Evolutionary conservation across 2,329 filamentous ascomycete genomes (phyloP), one percentile per base, ranked within the genome.

Genomic region (Claviceps sp.): DNA sequence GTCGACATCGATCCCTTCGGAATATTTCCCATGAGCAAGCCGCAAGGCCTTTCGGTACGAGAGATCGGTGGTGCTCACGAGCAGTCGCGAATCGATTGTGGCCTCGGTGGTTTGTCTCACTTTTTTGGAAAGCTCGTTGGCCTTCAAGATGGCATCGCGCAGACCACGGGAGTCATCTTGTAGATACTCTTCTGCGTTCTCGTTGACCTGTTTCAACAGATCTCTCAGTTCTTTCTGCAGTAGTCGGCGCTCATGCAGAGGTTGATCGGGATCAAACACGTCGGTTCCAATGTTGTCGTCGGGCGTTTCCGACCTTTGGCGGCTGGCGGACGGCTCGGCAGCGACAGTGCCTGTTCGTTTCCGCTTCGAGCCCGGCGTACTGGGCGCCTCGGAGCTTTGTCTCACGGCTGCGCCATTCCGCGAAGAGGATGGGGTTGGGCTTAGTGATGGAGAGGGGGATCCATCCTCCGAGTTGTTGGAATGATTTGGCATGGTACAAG

Each of bases 21-120:
- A 79, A 2, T 77, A 71, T 59, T 85, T 84, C 6, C 89, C 89
- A 34, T 88, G 74, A 1, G 85, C 81, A 26, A 94, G 75, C 50
- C 84, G 81, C 44, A 84, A 74, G 0, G 88, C 84, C 63, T 88
- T 89, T 59, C 86, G 87, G 60, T 85, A 84, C 0, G 86, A 84
- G 4, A 94, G 68, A 57, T 96, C 89, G 5, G 87, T 86, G 1
- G 87, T 82, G 56, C 78, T 82, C 48, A 95, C 85, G 3, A 97
- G 76, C 26, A 94, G 74, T n/a, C 86, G 82, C 0, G 91, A 89
- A 64, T 98, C 93, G 55, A 95, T 84, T 1, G 86, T 87, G 1
- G 93, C 93, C 65, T 97, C 93, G 2, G 84, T 82, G 0, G 93
- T 95, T 70, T 96, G 90, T 61, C 85, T 87, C 55, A 95, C 84